Base-by-base conservation (phyloP, 2,329 filamentous ascomycete species). In the Colletotrichum camelliae region DNA sequence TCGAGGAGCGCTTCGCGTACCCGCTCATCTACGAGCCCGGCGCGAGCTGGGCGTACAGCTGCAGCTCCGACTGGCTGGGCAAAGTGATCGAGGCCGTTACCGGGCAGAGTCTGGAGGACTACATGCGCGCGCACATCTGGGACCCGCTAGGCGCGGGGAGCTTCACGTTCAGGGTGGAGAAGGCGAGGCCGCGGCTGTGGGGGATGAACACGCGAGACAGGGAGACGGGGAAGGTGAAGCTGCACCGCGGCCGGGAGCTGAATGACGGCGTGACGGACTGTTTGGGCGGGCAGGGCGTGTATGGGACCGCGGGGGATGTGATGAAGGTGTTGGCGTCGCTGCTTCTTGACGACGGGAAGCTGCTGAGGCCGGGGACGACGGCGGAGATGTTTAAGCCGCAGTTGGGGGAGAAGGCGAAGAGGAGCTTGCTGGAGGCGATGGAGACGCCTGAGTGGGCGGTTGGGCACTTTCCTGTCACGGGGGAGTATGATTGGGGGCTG, bases 1-100 rank as follows among this genome's bases (percentile, higher is more conserved):
- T 91, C 0, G 84, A 87, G 13, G 84, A 87, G 21, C 77, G 84
- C 0, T 89, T 86, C 75, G 75, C 77, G 13, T 84, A 86, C 12
- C 88, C 89, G 0, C 85, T 91, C 4, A 67, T 80, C 12, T 90
- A 86, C 76, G 87, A 92, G 71, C 90, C 90, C 1, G 90, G 89
- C 1, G 80, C 82, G 0, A 81, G 83, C 4, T 92, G 89, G 89
- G 83, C 84, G 77, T 91, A 91, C 76, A 86, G 88, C 1, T 77
- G 84, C 1, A 84, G 86, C 2, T 79, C 88, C 2, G 90, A 92
- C 81, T 91, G 89, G 89, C 87, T 86, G 0, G 89, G 90, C 4
- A 83, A 85, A 1, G 81, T 91, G 1, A 83, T 91, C 2, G 89
- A 91, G 77, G 82, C 85, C 0, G 79, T 88, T 1, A 88, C 88